Evolutionary conservation across 495 filamentous ascomycete species (phyloP), one percentile per base, ranked within the genome.

Genomic region (Thermothielavioides terrestris): DNA sequence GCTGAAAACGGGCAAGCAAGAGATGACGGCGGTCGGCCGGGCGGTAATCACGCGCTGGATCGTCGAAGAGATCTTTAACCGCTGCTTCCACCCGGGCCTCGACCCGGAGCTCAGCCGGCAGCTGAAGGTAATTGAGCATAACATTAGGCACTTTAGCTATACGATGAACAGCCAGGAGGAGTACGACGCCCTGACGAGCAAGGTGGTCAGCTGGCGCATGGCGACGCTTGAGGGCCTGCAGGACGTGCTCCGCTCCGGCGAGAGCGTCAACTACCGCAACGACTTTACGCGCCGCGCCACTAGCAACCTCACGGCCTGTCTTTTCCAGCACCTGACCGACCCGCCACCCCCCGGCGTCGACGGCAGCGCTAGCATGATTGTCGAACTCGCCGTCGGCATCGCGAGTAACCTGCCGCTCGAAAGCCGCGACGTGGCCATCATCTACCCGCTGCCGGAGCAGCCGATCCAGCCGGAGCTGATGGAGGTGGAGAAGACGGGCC

Each of bases 1-100:
- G 2, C 73, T 87, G 22, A 70, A 76, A 40, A 83, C 78, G 12
- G 91, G 89, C 45, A 92, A 86, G 48, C 88, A 95, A 63, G 92
- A 98, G 61, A 98, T 98, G 92, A 96, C 88, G 6, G 88, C 87
- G 5, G 83, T 95, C 20, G 92, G 92, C n/a, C 80, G 91, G 23
- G 89, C 94, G 6, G 79, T 86, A 39, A 90, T 98, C 51, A 84
- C 87, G 25, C 77, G 82, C 47, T 98, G 92, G 88, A 72, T 98
- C 14, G 82, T 89, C 18, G 87, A 97, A 14, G 89, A 97, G 60
- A 77, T 96, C 21, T 88, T 97, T 63, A 83, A 94, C 59, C 79
- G 81, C 37, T 85, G 85, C 67, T 98, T 98, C 70, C 94, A 98
- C 57, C 92, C 92, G 0, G 81, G 80, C 2, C 70, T 98, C 11